Evolutionary conservation across 1,139 yeast species (phyloP).

Genomic region (Starmera stellimalicola): DNA sequence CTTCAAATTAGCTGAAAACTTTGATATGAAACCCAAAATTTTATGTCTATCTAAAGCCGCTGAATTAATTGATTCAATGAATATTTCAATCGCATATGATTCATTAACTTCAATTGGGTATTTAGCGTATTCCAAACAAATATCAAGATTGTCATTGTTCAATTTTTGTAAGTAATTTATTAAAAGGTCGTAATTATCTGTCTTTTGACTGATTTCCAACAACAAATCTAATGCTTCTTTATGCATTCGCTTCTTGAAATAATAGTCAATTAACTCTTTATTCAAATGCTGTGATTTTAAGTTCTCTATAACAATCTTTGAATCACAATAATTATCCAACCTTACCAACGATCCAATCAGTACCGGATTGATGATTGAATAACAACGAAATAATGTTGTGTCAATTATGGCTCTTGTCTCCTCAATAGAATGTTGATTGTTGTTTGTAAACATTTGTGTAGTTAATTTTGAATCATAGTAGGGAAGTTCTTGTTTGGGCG

Average conservation of each 20-base stretch:
- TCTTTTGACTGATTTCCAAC: conserved; percentile 20
- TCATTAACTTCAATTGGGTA: conserved; percentile 42
- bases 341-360: conserved; percentile 79
- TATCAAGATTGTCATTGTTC: conserved; percentile 36
- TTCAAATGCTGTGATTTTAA: conserved; percentile 44
- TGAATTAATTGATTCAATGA: conserved; percentile 59
- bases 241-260: conserved; percentile 55
- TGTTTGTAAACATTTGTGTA: conserved; percentile 15
- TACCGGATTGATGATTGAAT: conserved; percentile 55
- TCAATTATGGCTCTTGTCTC: conserved; percentile 51
- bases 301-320: conserved; percentile 47
- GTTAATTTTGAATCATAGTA: conserved; percentile 15
- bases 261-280: conserved; percentile 73
- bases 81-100: conserved; percentile 40
- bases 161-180: conserved; percentile 59
- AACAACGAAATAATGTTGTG: conserved; percentile 70
- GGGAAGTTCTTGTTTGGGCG: conserved; percentile 13
- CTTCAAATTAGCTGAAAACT: conserved; percentile 19
- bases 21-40: conserved; percentile 39
- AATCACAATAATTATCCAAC: conserved; percentile 64
- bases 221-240: conserved; percentile 59
- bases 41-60: conserved; percentile 45
- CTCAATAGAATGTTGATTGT: conserved; percentile 13
- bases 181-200: conserved; percentile 13
- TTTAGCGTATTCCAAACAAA: conserved; percentile 49